These are phyloP conservation scores for Solanum peruvianum DNA, from an alignment of 257 asterid genomes.

Conservation along the genomic window DNA sequence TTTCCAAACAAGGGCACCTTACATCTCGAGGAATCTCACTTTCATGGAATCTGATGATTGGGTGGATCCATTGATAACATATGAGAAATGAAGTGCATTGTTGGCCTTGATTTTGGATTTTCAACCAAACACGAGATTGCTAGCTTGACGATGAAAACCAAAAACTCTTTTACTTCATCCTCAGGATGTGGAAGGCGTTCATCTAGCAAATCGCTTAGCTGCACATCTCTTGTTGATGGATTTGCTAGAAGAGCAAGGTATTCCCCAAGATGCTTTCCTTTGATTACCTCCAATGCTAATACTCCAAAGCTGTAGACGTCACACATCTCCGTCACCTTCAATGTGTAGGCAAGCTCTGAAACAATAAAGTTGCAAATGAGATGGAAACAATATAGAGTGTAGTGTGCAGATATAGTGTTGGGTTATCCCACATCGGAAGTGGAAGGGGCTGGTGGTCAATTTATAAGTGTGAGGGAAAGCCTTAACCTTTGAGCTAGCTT, in stretches of 20 bases:
- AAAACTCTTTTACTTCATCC: background rate
- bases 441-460: too few relatives aligned
- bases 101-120: constrained; percentile 1
- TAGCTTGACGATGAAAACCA: background rate
- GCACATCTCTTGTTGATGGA: background rate
- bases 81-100: background rate
- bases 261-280: background rate
- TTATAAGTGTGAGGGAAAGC: too few relatives aligned
- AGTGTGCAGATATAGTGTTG: background rate
- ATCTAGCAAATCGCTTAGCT: background rate
- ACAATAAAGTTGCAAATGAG: background rate
- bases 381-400: background rate
- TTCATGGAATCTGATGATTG: background rate
- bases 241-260: background rate
- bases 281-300: constrained; percentile 3
- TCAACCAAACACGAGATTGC: background rate
- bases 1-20: background rate
- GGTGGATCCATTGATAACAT: background rate
- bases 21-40: background rate
- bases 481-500: too few relatives aligned
- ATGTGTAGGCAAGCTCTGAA: constrained; percentile 4
- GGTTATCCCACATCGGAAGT: too few relatives aligned
- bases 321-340: constrained; percentile 4
- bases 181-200: background rate
- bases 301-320: constrained; percentile 11